Percentiles rank a stretch among this genome's conserved stretches.
phyloP scores from a whole-genome alignment of 2,329 filamentous ascomycete species.

The Aureobasidium lini region DNA sequence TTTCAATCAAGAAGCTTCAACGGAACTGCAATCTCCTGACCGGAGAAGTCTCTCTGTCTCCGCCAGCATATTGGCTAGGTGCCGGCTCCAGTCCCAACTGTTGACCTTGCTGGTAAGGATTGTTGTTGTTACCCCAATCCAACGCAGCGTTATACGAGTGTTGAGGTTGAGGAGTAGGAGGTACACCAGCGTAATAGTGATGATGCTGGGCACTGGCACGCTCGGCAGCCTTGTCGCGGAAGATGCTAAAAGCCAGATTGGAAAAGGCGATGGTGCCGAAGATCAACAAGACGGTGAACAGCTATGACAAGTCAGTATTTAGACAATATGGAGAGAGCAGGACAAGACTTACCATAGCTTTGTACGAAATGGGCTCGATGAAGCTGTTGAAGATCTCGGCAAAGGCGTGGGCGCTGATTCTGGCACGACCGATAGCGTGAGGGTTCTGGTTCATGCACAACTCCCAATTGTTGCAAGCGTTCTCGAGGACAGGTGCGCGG shows the following conservation, averaged over 20 bases:
- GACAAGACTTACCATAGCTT: conserved; percentile 54
- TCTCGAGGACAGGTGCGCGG: conserved; percentile 64
- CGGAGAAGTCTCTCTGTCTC: conserved; percentile 27
- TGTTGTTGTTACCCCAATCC: conserved; percentile 14
- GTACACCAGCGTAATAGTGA: conserved; percentile 18
- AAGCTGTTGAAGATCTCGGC: conserved; percentile 92
- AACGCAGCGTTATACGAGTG: conserved; percentile 24
- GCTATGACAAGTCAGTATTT: conserved; percentile 31
- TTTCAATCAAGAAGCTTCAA: conserved; percentile 12
- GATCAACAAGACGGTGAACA: conserved; percentile 42
- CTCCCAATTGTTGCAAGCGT: conserved; percentile 72
- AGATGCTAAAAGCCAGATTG: conserved; percentile 53
- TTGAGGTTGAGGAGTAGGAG: conserved; percentile 28
- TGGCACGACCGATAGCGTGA: conserved; percentile 66
- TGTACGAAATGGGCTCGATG: conserved; percentile 81
- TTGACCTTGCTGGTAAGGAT: conserved; percentile 23
- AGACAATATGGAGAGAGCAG: background rate
- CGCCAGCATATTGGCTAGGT: conserved; percentile 23
- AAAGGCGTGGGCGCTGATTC: conserved; percentile 77
- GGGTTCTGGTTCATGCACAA: conserved; percentile 83
- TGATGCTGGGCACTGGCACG: conserved; percentile 17
- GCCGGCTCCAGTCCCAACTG: conserved; percentile 24
- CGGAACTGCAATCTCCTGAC: conserved; percentile 26
- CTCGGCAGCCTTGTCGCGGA: conserved; percentile 35
- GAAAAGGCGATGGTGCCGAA: conserved; percentile 48